Conservation (phyloP, 73 alveolate species). For the Halteria grandinella region DNA sequence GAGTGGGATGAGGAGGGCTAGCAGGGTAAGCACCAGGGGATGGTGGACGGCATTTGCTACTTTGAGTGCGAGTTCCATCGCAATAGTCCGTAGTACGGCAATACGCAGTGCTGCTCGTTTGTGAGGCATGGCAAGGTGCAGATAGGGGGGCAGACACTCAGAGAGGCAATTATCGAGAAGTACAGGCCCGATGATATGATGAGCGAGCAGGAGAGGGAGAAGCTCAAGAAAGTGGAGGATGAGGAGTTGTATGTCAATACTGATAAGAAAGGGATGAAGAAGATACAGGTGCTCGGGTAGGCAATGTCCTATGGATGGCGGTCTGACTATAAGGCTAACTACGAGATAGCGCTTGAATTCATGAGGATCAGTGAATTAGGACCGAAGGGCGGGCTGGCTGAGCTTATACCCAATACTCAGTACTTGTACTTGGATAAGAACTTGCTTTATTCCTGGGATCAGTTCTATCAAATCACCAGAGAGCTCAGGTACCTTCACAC, state of each 20-base stretch:
- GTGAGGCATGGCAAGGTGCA: constrained; percentile 30
- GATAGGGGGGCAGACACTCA: constrained; percentile 24
- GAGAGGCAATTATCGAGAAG: constrained; percentile 60
- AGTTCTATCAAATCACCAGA: constrained; percentile 66
- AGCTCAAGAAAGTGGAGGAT: constrained; percentile 37
- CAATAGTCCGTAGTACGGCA: constrained; percentile 1
- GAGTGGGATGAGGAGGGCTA: constrained; percentile 95
- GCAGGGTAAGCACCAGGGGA: constrained; percentile 95
- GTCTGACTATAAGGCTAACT: constrained; percentile 29
- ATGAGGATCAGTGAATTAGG: constrained; percentile 68
- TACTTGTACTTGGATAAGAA: constrained; percentile 75
- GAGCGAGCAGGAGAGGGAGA: constrained; percentile 59
- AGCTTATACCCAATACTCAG: constrained; percentile 63
- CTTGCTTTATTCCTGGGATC: constrained; percentile 79
- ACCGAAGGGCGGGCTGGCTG: constrained; percentile 60
- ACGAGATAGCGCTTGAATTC: constrained; percentile 54
- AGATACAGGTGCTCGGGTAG: constrained; percentile 64
- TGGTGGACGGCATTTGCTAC: constrained; percentile 90
- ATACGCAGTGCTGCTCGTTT: constrained; percentile 41
- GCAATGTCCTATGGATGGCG: constrained; percentile 69
- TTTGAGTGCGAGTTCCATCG: constrained; percentile 60
- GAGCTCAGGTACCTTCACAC: constrained; percentile 65
- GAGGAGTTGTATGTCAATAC: constrained; percentile 62
- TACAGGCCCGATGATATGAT: constrained; percentile 60
- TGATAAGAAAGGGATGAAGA: constrained; percentile 55